These are phyloP conservation scores for Aspergillus wentii DNA, from an alignment of 495 filamentous ascomycete genomes.

Conservation along the genomic window DNA sequence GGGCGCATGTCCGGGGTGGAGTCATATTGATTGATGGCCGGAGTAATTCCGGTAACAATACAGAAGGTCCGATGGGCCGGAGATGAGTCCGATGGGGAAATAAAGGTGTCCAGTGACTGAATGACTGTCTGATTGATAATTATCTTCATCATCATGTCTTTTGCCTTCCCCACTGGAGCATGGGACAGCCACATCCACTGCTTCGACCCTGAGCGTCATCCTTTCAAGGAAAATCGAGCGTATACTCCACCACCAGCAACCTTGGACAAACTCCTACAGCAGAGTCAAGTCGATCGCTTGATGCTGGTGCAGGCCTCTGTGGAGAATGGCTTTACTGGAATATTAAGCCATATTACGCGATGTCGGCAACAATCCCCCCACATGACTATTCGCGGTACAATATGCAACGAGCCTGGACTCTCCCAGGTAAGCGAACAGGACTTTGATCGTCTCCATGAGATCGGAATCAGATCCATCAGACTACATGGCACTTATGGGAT, in stretches of 20 bases:
- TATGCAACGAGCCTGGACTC: no score
- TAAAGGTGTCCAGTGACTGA: no score
- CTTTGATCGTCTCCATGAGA: slow-evolving; percentile 6
- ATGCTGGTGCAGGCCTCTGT: slow-evolving; percentile 18
- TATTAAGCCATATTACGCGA: slow-evolving; percentile 10
- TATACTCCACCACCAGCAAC: slow-evolving; percentile 16
- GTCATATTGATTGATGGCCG: no score
- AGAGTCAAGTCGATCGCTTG: slow-evolving; percentile 2
- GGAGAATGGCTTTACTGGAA: slow-evolving; percentile 10
- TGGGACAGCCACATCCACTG: slow-evolving; percentile 19
- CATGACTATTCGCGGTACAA: slow-evolving; percentile 10
- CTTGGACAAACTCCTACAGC: slow-evolving; percentile 4
- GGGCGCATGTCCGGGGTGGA: no score
- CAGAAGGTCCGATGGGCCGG: no score
- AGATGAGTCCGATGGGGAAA: no score
- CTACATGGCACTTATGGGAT: no score
- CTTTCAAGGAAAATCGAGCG: slow-evolving; percentile 15
- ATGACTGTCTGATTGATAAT: no score
- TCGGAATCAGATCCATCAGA: slow-evolving; percentile 13
- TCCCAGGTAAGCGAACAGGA: no score
- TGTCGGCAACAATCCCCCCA: slow-evolving; percentile 12
- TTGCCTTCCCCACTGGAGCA: no score
- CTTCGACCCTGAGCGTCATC: slow-evolving; percentile 11
- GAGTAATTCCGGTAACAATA: no score
- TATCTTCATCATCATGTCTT: no score